These are phyloP conservation scores for Aotearoamyces nothofagi DNA, from an alignment of 2,329 filamentous ascomycete species.

Conservation along the genomic window DNA sequence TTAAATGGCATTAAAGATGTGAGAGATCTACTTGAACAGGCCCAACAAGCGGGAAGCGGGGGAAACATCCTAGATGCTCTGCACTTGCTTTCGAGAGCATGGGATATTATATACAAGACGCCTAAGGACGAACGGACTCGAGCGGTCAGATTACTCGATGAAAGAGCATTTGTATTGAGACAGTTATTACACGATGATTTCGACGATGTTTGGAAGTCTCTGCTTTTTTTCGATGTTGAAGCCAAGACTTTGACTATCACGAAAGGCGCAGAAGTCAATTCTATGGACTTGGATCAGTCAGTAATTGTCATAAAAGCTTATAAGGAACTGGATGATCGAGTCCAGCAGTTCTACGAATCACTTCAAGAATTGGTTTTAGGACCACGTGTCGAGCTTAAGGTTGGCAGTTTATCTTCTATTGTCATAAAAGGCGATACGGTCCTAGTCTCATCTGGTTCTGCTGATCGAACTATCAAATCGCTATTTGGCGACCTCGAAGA, in stretches of 20 bases:
- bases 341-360: constrained; percentile 44
- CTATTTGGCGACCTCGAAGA: constrained; percentile 38
- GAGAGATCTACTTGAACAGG: constrained; percentile 44
- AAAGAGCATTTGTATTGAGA: constrained; percentile 50
- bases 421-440: constrained; percentile 27
- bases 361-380: constrained; percentile 44
- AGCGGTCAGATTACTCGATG: constrained; percentile 47
- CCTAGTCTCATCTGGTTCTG: constrained; percentile 22
- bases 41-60: constrained; percentile 40
- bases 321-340: constrained; percentile 43
- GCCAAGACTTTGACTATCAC: constrained; percentile 37
- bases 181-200: constrained; percentile 51
- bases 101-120: constrained; percentile 40
- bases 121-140: constrained; percentile 45
- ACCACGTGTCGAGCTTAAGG: constrained; percentile 36
- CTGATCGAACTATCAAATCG: constrained; percentile 30
- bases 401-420: constrained; percentile 23
- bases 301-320: constrained; percentile 40
- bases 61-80: constrained; percentile 40
- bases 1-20: constrained; percentile 38
- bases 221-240: constrained; percentile 47
- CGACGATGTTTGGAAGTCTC: constrained; percentile 52
- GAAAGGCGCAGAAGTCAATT: constrained; percentile 5
- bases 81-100: constrained; percentile 39
- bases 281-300: constrained; percentile 35